These are phyloP conservation scores for Calonectria montana DNA, from an alignment of 2,329 filamentous ascomycete genomes.

Conservation along the genomic window DNA sequence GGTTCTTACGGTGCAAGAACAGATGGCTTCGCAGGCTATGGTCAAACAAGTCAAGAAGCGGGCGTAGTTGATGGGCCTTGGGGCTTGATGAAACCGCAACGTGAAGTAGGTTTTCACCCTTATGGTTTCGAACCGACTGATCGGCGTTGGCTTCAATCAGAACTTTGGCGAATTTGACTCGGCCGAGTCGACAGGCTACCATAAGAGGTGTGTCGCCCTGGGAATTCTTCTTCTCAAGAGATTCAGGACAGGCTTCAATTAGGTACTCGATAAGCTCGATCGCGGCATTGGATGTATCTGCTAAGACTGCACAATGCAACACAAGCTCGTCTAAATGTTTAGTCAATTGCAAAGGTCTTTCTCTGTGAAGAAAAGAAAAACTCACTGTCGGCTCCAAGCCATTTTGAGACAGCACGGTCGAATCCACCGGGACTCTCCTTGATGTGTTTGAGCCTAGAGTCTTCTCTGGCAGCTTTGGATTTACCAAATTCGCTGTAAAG, in stretches of 20 bases:
- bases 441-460: conserved; percentile 72
- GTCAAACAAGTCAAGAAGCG: conserved; percentile 69
- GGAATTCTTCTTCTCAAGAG: conserved; percentile 70
- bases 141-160: conserved; percentile 78
- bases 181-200: conserved; percentile 70
- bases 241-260: conserved; percentile 68
- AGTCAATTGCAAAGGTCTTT: conserved; percentile 33
- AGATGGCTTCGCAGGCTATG: conserved; percentile 65
- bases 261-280: conserved; percentile 73
- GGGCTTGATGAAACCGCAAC: conserved; percentile 54
- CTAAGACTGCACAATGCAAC: conserved; percentile 74
- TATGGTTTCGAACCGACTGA: conserved; percentile 70
- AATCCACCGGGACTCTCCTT: conserved; percentile 70
- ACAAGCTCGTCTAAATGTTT: conserved; percentile 64
- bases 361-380: conserved; percentile 29
- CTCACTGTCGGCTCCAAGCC: conserved; percentile 71
- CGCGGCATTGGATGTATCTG: conserved; percentile 52
- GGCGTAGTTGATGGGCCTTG: conserved; percentile 50
- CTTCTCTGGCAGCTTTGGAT: conserved; percentile 68
- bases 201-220: conserved; percentile 75
- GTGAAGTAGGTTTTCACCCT: conserved; percentile 77
- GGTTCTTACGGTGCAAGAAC: conserved; percentile 67
- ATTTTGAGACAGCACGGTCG: conserved; percentile 70
- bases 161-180: conserved; percentile 65
- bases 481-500: conserved; percentile 75